Percentiles rank a stretch among this genome's conserved stretches.
Conservation (phyloP, 331 rosid species). For the Rhamnella rubrinervis region DNA sequence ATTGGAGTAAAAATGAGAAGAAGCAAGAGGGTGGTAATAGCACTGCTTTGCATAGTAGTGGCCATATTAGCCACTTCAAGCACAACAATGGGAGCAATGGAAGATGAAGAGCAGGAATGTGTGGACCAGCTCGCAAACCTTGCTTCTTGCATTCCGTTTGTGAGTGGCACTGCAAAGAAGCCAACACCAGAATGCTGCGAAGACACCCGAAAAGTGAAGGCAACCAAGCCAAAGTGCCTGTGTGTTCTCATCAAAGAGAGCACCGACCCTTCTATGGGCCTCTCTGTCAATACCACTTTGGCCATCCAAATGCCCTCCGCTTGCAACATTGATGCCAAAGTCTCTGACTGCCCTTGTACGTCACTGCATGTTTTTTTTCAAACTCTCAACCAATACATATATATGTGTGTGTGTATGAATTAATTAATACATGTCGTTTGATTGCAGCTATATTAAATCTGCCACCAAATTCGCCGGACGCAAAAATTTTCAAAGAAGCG, state of each 20-base stretch:
- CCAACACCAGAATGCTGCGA: conserved; percentile 16
- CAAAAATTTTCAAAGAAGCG: conserved; percentile 19
- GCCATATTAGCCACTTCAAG: conserved; percentile 5
- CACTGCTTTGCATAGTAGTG: conserved; percentile 12
- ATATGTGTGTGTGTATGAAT: too few species aligned
- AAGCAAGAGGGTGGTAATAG: neutral
- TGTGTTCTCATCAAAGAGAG: conserved; percentile 32
- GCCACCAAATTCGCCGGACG: conserved; percentile 11
- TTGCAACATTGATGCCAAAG: conserved; percentile 27
- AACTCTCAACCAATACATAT: neutral
- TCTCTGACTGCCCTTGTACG: conserved; percentile 29
- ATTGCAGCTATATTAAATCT: conserved; percentile 13
- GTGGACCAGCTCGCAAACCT: conserved; percentile 27
- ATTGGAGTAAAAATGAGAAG: conserved; percentile 4
- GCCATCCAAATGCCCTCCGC: conserved; percentile 28
- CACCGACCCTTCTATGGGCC: conserved; percentile 28
- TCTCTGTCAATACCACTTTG: conserved; percentile 29
- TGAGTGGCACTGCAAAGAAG: conserved; percentile 22
- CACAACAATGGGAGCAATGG: conserved; percentile 11
- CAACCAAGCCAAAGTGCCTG: conserved; percentile 28
- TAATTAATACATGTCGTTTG: neutral
- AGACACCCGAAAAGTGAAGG: conserved; percentile 20
- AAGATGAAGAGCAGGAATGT: conserved; percentile 24
- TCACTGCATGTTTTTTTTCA: neutral
- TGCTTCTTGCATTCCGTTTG: conserved; percentile 25